Percentiles rank a stretch among this genome's conserved stretches.
These are phyloP conservation scores for Limnomonas spitsbergensis DNA, from an alignment of 139 green algal genomes.

Conservation along the genomic window DNA sequence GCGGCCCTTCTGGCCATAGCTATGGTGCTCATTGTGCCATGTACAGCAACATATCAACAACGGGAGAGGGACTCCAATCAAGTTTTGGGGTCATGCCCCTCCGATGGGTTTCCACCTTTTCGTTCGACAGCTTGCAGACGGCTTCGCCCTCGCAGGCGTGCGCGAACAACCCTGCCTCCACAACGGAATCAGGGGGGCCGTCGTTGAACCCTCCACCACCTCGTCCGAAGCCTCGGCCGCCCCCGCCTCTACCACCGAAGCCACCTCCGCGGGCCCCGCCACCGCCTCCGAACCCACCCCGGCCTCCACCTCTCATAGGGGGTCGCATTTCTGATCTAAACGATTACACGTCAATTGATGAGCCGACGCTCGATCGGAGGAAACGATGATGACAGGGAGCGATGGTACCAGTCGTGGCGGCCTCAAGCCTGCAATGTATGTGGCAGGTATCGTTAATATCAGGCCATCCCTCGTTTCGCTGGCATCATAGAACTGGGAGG, in stretches of 20 bases:
- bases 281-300: slow-evolving; percentile 27
- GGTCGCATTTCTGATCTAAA: slow-evolving; percentile 19
- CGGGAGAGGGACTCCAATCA: not conserved
- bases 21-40: too few species aligned
- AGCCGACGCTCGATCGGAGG: too few species aligned
- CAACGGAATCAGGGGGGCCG: slow-evolving; percentile 66
- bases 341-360: too few species aligned
- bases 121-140: slow-evolving; percentile 93
- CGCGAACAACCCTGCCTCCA: slow-evolving; percentile 85
- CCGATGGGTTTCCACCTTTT: slow-evolving; percentile 69
- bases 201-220: slow-evolving; percentile 19
- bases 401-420: too few species aligned
- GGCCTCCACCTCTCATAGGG: slow-evolving; percentile 31
- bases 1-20: too few species aligned
- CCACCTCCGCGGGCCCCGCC: slow-evolving; percentile 29
- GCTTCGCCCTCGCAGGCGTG: slow-evolving; percentile 97
- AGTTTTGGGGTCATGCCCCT: not conserved
- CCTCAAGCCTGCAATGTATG: too few species aligned
- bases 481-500: too few species aligned
- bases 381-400: too few species aligned
- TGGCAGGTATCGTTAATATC: too few species aligned
- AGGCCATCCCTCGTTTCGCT: too few species aligned
- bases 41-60: too few species aligned
- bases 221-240: slow-evolving; percentile 27
- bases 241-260: slow-evolving; percentile 22